Base-by-base conservation (phyloP, 331 rosid genomes). In the Telfairia occidentalis region DNA sequence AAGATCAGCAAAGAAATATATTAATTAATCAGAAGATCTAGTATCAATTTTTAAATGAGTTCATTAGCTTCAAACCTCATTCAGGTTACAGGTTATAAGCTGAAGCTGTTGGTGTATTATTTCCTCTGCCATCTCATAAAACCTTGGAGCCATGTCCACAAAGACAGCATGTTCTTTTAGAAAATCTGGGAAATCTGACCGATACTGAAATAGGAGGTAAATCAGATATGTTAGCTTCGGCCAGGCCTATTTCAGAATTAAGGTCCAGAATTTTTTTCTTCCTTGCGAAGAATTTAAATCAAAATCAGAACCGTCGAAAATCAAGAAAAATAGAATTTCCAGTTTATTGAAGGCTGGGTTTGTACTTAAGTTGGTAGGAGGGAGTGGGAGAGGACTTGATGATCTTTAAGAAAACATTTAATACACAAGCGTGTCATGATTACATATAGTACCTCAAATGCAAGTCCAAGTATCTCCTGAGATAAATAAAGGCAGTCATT, bases 91-190 rank as follows among this genome's bases (percentile, higher is more conserved):
- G 74, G 85, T 82, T 77, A 94, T 87, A 73, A 78, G 91, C 65
- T 91, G 95, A 71, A 91, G 82, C 87, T 94, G 98, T 85, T 86
- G 89, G 78, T 87, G 95, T 79, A 94, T 85, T 76, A 84, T 88
- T 77, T 86, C 96, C 76, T 89, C 97, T 24, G 98, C 95, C 87
- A 91, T 80, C 42, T 86, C 83, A 82, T 85, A 96, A 82, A 91
- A 91, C 76, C 96, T 88, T 55, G 96, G 98, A 78, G 95, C 96
- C 87, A 94, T 83, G 85, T 94, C 98, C 77, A 87, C 89, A 85
- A 94, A 94, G 40, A 94, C 82, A 78, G 92, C 88, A 82, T 89
- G 96, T 81, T 94, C 98, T 85, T 88, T 94, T 59, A 94, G 83
- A 50, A 90, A 86, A 79, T 82, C 83, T 48, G 97, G 98, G 84